Evolutionary conservation across 345 rosid species (phyloP).

Genomic region (Hibiscus mutabilis): DNA sequence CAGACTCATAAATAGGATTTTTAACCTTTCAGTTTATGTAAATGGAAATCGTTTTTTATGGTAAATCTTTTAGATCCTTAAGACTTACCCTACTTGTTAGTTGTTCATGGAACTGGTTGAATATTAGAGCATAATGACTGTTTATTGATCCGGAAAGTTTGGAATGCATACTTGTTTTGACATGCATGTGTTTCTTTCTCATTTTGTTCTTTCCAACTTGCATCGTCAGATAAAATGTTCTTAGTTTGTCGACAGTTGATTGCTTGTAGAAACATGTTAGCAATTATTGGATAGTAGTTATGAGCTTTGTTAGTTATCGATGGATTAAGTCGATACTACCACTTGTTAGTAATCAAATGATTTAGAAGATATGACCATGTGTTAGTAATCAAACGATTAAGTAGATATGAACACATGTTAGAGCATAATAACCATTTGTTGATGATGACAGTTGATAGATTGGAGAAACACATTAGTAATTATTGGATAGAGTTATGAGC

Average conservation of each 20-base stretch:
- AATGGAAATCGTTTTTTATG: not conserved
- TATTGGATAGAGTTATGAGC: not conserved
- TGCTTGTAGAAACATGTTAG: not conserved
- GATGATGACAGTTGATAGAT: not conserved
- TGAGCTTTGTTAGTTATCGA: not conserved
- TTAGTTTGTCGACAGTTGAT: not conserved
- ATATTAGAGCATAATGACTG: not conserved
- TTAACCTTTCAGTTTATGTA: not conserved
- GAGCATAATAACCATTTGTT: not conserved
- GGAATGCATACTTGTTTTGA: not conserved
- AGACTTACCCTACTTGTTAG: not conserved
- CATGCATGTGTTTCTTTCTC: not conserved
- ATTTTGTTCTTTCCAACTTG: not conserved
- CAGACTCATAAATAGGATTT: slow-evolving; percentile 5
- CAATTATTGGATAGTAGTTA: not conserved
- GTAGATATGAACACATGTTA: not conserved
- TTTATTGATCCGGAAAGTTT: not conserved
- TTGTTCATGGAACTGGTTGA: slow-evolving; percentile 1
- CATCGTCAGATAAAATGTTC: not conserved
- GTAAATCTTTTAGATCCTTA: not conserved
- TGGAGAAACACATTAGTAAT: too few species aligned
- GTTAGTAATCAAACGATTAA: not conserved
- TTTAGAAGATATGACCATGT: not conserved
- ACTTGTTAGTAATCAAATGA: not conserved
- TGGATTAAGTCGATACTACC: not conserved